Conservation (phyloP, 164 flowering plant genomes). For the Paratinospora sagittata region DNA sequence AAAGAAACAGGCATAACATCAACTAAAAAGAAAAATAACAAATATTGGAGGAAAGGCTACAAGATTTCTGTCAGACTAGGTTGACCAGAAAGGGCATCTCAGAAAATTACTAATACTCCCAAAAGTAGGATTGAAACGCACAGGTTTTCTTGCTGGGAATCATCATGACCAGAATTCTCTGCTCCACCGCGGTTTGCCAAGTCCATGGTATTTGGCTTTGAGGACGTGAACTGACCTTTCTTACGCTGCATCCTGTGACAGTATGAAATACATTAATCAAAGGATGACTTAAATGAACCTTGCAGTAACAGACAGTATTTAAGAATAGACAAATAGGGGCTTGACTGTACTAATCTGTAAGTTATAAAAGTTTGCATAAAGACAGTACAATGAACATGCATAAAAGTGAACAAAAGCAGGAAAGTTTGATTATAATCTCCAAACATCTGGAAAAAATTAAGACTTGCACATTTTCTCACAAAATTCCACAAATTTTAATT, state of each 20-base stretch:
- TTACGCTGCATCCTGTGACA: conserved; percentile 61
- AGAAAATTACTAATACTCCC: neutral
- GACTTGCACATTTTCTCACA: no score
- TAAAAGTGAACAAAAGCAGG: neutral
- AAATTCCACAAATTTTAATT: no score
- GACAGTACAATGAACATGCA: neutral
- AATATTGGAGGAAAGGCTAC: neutral
- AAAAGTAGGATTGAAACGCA: conserved; percentile 26
- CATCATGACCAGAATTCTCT: conserved; percentile 37
- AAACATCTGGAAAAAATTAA: no score
- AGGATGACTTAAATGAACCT: neutral
- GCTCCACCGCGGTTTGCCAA: conserved; percentile 30
- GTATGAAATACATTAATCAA: neutral
- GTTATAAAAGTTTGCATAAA: neutral
- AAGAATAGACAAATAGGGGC: neutral
- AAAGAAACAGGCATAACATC: neutral
- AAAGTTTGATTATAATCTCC: no score
- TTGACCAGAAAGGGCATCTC: neutral
- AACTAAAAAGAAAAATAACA: neutral
- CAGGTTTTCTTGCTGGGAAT: conserved; percentile 37
- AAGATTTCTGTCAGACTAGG: neutral
- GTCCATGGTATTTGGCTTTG: conserved; percentile 40
- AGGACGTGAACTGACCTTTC: conserved; percentile 65
- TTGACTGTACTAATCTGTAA: neutral
- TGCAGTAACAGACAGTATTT: neutral